Conservation (phyloP, 768 basidiomycete genomes). For the Mycena sanguinolenta region DNA sequence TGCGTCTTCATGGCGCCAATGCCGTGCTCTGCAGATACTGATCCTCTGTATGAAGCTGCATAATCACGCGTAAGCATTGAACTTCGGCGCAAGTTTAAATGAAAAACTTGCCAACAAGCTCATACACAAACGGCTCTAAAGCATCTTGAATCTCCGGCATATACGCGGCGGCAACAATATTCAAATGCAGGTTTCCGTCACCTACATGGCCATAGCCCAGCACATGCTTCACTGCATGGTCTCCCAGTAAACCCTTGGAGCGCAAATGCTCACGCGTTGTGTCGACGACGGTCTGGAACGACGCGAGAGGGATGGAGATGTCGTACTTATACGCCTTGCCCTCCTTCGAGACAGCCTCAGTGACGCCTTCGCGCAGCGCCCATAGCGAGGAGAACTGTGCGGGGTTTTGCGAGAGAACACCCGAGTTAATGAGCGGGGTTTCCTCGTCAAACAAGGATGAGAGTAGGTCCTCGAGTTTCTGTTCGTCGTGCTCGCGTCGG, state of each 20-base stretch:
- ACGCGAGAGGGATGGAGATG: slow-evolving; percentile 87
- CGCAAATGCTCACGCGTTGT: slow-evolving; percentile 78
- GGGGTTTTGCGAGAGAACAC: slow-evolving; percentile 91
- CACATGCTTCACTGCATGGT: slow-evolving; percentile 84
- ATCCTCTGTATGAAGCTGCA: slow-evolving; percentile 83
- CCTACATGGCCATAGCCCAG: slow-evolving; percentile 97
- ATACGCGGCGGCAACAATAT: slow-evolving; percentile 87
- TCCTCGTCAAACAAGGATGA: slow-evolving; percentile 83
- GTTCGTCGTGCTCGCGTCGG: slow-evolving; percentile 90
- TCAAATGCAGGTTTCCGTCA: slow-evolving; percentile 96
- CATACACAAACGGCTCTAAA: slow-evolving; percentile 95
- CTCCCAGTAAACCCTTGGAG: slow-evolving; percentile 76
- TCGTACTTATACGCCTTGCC: slow-evolving; percentile 99
- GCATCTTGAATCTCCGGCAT: slow-evolving; percentile 86
- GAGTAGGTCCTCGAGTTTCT: slow-evolving; percentile 90
- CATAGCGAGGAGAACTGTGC: slow-evolving; percentile 92
- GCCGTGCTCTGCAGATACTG: slow-evolving; percentile 97
- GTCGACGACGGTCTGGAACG: slow-evolving; percentile 92
- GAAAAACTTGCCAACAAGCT: slow-evolving; percentile 80
- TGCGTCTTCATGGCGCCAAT: slow-evolving; percentile 96
- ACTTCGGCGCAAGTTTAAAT: slow-evolving; percentile 12
- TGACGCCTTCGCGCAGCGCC: slow-evolving; percentile 91
- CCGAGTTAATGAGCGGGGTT: slow-evolving; percentile 85
- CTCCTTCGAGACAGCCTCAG: slow-evolving; percentile 93
- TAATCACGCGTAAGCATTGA: background rate